phyloP scores from a whole-genome alignment of 306 rosid species.

The Begonia masoniana region DNA sequence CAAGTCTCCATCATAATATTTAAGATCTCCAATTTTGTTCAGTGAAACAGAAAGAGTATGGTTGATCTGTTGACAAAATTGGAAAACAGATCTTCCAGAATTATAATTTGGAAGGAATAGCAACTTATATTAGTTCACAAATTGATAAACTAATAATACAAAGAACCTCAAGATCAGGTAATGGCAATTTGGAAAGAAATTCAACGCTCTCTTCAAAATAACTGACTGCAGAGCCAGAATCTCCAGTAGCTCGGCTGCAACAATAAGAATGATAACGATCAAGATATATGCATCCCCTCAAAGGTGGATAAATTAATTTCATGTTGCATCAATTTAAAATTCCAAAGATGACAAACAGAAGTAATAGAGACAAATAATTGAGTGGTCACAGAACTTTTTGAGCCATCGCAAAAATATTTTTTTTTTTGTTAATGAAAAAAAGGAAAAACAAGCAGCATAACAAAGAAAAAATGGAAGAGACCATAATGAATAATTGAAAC shows the following conservation, averaged over 20 bases:
- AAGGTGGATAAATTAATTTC: too few relatives aligned
- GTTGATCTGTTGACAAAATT: slow-evolving; percentile 32
- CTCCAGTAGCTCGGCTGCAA: slow-evolving; percentile 85
- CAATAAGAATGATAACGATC: not conserved
- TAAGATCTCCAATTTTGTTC: slow-evolving; percentile 94
- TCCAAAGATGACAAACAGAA: too few relatives aligned
- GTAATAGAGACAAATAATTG: too few relatives aligned
- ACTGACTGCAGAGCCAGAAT: slow-evolving; percentile 56
- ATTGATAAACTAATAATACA: not conserved
- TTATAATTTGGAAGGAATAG: not conserved
- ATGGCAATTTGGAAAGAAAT: slow-evolving; percentile 72
- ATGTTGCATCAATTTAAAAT: too few relatives aligned
- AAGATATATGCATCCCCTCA: too few relatives aligned
- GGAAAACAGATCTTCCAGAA: not conserved
- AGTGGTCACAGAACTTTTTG: too few relatives aligned
- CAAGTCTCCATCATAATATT: slow-evolving; percentile 81
- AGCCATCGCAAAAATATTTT: too few relatives aligned
- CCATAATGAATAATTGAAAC: too few relatives aligned
- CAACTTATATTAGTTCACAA: too few relatives aligned
- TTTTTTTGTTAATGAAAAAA: too few relatives aligned
- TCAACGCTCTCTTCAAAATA: slow-evolving; percentile 81
- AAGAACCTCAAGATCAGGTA: slow-evolving; percentile 67
- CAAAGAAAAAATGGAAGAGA: too few relatives aligned
- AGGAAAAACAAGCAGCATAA: too few relatives aligned
- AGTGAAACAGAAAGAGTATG: slow-evolving; percentile 95